Conservation (phyloP, 345 rosid species). For the Leavenworthia alabamica region DNA sequence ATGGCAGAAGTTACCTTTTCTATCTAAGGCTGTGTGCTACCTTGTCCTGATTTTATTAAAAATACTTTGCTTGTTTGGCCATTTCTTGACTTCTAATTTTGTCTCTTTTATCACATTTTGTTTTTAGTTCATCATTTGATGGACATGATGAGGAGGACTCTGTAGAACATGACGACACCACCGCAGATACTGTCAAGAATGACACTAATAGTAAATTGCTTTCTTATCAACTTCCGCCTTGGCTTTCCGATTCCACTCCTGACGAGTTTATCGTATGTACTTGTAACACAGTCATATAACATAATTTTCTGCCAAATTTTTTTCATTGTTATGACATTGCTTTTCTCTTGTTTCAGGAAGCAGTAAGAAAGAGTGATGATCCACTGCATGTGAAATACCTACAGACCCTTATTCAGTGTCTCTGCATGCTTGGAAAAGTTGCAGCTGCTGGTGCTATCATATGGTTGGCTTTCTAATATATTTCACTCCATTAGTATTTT, state of each 20-base stretch:
- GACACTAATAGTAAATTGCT: slow-evolving; percentile 53
- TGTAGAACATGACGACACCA: slow-evolving; percentile 55
- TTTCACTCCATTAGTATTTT: background rate
- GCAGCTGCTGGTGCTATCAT: slow-evolving; percentile 96
- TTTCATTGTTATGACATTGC: slow-evolving; percentile 4
- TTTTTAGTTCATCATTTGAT: slow-evolving; percentile 71
- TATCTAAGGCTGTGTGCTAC: slow-evolving; percentile 7
- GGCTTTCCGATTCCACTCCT: slow-evolving; percentile 85
- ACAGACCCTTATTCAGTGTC: slow-evolving; percentile 96
- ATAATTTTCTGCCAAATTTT: slow-evolving; percentile 10
- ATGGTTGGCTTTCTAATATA: slow-evolving; percentile 56
- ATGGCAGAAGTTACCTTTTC: slow-evolving; percentile 14
- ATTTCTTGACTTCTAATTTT: slow-evolving; percentile 7
- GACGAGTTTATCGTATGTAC: slow-evolving; percentile 83
- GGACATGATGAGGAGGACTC: slow-evolving; percentile 75
- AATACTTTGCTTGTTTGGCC: background rate
- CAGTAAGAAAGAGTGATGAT: slow-evolving; percentile 77
- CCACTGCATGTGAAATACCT: slow-evolving; percentile 87
- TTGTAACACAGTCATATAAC: background rate
- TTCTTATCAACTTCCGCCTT: slow-evolving; percentile 57
- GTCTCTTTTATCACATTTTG: slow-evolving; percentile 6
- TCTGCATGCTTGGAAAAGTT: slow-evolving; percentile 89
- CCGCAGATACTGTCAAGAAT: slow-evolving; percentile 43
- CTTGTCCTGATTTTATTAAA: background rate
- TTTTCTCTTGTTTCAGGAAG: slow-evolving; percentile 53